These are phyloP conservation scores for Dioscorea zingiberensis DNA, from an alignment of 106 monocot species.

Conservation along the genomic window DNA sequence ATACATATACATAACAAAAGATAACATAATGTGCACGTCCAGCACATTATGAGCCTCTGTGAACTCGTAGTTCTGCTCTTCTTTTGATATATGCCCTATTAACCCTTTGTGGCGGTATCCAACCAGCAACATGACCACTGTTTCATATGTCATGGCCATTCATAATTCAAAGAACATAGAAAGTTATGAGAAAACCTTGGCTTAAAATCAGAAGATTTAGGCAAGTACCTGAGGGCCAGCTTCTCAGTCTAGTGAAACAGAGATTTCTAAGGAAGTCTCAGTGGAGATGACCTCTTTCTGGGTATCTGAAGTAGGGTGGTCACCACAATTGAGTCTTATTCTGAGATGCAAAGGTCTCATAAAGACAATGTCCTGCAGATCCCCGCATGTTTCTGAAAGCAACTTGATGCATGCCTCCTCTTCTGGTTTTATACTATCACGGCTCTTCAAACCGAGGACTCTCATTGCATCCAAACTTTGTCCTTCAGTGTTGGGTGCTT, in stretches of 20 bases:
- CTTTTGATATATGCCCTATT: too few species aligned
- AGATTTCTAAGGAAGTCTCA: conserved; percentile 44
- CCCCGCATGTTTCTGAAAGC: conserved; percentile 27
- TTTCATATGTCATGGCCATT: too few species aligned
- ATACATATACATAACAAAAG: too few species aligned
- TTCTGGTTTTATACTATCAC: conserved; percentile 5
- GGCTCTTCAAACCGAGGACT: conserved; percentile 16
- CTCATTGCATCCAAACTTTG: conserved; percentile 6
- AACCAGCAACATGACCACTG: too few species aligned
- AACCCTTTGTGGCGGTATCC: too few species aligned
- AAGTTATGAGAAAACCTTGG: too few species aligned
- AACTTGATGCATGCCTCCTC: conserved; percentile 28
- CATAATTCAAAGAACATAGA: too few species aligned
- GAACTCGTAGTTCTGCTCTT: too few species aligned
- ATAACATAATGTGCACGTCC: too few species aligned
- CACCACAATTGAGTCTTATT: conserved; percentile 52
- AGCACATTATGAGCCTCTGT: too few species aligned
- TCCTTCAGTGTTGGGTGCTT: background rate
- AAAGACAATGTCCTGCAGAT: conserved; percentile 38
- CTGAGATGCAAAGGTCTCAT: conserved; percentile 59
- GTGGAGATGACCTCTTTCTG: conserved; percentile 52
- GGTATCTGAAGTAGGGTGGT: conserved; percentile 44
- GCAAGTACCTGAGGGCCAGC: too few species aligned
- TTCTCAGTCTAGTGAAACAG: conserved; percentile 31
- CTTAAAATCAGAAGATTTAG: too few species aligned